phyloP scores from a whole-genome alignment of 148 eudicot species.

The Silene latifolia region DNA sequence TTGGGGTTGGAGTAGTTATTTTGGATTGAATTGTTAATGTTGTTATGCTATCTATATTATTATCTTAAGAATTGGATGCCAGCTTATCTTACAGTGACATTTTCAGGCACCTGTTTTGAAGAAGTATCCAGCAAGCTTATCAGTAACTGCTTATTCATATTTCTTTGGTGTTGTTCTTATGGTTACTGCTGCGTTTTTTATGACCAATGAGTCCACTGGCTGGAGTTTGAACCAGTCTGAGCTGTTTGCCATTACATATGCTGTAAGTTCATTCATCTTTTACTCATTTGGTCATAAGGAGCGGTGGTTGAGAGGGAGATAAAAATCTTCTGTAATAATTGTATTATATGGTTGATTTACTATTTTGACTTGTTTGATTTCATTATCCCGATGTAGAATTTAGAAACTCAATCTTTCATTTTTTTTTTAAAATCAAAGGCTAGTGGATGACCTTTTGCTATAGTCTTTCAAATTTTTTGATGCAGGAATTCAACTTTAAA shows the following conservation, averaged over 20 bases:
- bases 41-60: neutral
- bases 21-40: neutral
- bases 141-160: constrained; percentile 92
- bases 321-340: neutral
- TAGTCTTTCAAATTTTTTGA: neutral
- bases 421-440: neutral
- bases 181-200: constrained; percentile 52
- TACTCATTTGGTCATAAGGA: neutral
- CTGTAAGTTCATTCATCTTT: constrained; percentile 54
- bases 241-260: constrained; percentile 69
- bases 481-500: neutral
- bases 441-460: neutral
- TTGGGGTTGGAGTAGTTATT: neutral
- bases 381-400: too few species aligned
- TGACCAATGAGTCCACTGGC: constrained; percentile 51
- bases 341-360: neutral
- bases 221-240: constrained; percentile 76
- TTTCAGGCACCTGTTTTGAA: constrained; percentile 83
- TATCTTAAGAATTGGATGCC: constrained; percentile 1
- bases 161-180: constrained; percentile 69
- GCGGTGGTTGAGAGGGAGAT: neutral
- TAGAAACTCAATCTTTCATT: too few species aligned
- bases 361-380: neutral
- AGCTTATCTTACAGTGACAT: constrained; percentile 16
- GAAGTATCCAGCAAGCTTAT: constrained; percentile 89